Conservation (phyloP, 257 asterid genomes). For the Mitragyna speciosa region DNA sequence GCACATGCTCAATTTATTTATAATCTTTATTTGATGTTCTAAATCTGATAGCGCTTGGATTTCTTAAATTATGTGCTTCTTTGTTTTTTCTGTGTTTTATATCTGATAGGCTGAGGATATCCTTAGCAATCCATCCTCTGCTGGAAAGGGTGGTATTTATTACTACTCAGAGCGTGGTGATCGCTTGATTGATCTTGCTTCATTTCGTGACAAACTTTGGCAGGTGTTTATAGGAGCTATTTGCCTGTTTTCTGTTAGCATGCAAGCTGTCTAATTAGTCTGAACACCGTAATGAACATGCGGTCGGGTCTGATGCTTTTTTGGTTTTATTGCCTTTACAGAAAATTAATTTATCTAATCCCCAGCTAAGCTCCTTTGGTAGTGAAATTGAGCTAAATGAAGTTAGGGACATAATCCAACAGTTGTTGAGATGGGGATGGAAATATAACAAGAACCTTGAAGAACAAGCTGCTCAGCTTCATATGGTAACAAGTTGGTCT, state of each 20-base stretch:
- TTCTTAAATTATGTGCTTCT: neutral
- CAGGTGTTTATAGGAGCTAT: slow-evolving; percentile 49
- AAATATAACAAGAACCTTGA: slow-evolving; percentile 91
- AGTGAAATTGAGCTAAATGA: slow-evolving; percentile 81
- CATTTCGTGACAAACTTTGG: slow-evolving; percentile 87
- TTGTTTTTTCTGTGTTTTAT: slow-evolving; percentile 6
- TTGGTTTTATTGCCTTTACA: slow-evolving; percentile 25
- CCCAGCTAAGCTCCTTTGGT: slow-evolving; percentile 56
- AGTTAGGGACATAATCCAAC: slow-evolving; percentile 74
- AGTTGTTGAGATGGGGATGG: slow-evolving; percentile 92
- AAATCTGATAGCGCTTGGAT: slow-evolving; percentile 9
- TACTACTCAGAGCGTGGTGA: slow-evolving; percentile 93
- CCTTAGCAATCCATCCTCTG: slow-evolving; percentile 57
- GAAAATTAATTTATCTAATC: slow-evolving; percentile 61
- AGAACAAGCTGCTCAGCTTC: slow-evolving; percentile 98
- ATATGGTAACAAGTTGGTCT: slow-evolving; percentile 94
- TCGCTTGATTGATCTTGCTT: slow-evolving; percentile 76
- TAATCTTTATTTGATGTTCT: slow-evolving; percentile 17
- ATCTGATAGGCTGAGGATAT: slow-evolving; percentile 81
- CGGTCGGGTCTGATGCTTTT: neutral
- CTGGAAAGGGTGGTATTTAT: slow-evolving; percentile 65
- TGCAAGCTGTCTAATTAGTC: neutral
- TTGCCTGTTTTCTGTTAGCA: slow-evolving; percentile 15
- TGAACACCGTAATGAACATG: neutral
- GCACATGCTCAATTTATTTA: slow-evolving; percentile 4